Evolutionary conservation across 148 eudicot species (phyloP), one percentile per base, ranked within the genome.

Genomic region (Rhododendron mucronatum): DNA sequence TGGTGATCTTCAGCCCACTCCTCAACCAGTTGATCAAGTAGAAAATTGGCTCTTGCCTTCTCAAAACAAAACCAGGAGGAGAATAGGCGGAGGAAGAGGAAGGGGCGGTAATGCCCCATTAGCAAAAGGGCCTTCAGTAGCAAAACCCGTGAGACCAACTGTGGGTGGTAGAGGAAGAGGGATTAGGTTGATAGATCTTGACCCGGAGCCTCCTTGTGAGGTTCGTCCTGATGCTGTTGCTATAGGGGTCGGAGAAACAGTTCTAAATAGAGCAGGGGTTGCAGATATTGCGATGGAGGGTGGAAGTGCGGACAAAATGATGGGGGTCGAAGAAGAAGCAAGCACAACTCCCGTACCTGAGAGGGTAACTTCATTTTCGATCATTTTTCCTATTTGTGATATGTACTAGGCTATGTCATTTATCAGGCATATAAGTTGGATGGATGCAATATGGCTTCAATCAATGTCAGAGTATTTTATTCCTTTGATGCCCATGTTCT

Each of bases 111-210:
- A 93, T 91, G 95, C 95, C 80, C 80, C 91, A 65, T 86, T 92
- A 94, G 93, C 89, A 1, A 95, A 89, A 89, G 95, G 94, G 74
- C 91, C 94, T 85, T 90, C 91, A 87, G 90, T 89, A 47, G 94
- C 90, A 28, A 87, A 86, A 87, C 95, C 92, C 57, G 89, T 91
- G 85, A 94, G 98, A 87, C 98, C 92, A 81, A 88, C 92, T 67
- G 92, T 90, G 85, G 94, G 88, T 87, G 98, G 94, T 86, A 93
- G 96, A 93, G 98, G 98, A 88, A 91, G 96, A 84, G 98, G 95
- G 65, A 88, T 89, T 80, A 91, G 96, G 89, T 91, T 95, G 85
- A 92, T 95, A 45, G 98, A 95, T 89, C 90, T 96, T 71, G 98
- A 94, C 88, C 95, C 93, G 30, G 71, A n/a, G 83, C 93, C 91